Percentiles rank a stretch among this genome's conserved stretches.
phyloP scores from a whole-genome alignment of 495 filamentous ascomycete species.

The Penicillium argentinense region DNA sequence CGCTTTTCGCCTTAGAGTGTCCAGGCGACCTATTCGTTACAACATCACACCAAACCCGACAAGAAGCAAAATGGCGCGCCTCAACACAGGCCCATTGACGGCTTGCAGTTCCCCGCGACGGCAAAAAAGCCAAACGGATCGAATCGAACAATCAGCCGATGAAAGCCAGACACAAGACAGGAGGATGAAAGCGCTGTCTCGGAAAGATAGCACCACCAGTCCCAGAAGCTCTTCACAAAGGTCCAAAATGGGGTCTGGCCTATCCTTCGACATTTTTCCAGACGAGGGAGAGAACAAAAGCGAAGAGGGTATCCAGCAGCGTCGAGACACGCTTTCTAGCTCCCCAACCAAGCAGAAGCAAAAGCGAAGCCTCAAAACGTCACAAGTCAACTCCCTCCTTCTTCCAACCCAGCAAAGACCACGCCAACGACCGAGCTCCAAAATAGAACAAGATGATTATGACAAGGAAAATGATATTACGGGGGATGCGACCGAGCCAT shows the following conservation, averaged over 20 bases:
- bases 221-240: conserved; percentile 10
- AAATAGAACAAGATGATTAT: conserved; percentile 35
- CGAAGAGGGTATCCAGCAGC: not conserved
- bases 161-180: not conserved
- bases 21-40: not conserved
- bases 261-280: conserved; percentile 34
- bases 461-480: conserved; percentile 46
- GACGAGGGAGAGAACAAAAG: conserved; percentile 26
- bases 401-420: conserved; percentile 26
- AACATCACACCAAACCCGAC: not conserved
- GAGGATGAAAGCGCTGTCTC: not conserved
- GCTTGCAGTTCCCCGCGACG: not conserved
- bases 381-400: conserved; percentile 40
- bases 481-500: conserved; percentile 22
- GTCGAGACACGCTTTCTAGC: conserved; percentile 8
- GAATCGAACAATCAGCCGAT: not conserved
- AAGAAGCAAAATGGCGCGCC: not conserved
- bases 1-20: not conserved
- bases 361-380: conserved; percentile 25
- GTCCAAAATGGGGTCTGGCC: conserved; percentile 15
- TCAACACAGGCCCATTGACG: not conserved
- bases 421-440: conserved; percentile 23
- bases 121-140: not conserved
- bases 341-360: conserved; percentile 22
- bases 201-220: not conserved